phyloP scores from a whole-genome alignment of 805 yeast species.

The Candida silvatica region DNA sequence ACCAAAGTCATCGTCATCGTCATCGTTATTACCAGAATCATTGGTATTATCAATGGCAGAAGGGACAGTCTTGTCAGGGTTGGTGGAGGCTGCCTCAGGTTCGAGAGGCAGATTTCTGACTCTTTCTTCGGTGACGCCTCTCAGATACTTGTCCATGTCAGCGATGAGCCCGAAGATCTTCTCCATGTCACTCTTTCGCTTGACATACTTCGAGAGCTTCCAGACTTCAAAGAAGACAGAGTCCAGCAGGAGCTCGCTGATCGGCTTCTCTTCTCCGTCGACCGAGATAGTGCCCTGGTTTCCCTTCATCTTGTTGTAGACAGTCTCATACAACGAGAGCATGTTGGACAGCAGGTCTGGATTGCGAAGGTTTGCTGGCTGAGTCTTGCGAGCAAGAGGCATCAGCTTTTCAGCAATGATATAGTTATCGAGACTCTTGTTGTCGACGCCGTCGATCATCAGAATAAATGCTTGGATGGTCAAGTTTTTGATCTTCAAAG shows the following conservation, averaged over 20 bases:
- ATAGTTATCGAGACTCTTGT: conserved; percentile 59
- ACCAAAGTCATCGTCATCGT: not conserved
- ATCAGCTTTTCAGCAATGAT: conserved; percentile 69
- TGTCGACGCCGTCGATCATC: conserved; percentile 33
- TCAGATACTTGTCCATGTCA: conserved; percentile 9
- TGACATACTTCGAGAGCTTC: conserved; percentile 21
- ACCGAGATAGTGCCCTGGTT: conserved; percentile 15
- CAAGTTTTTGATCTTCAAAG: conserved; percentile 66
- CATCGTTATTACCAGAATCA: no score
- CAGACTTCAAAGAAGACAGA: conserved; percentile 26
- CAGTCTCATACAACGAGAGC: conserved; percentile 20
- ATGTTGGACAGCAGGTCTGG: conserved; percentile 21
- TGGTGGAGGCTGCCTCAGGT: no score
- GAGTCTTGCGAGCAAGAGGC: conserved; percentile 51
- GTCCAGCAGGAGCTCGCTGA: conserved; percentile 22
- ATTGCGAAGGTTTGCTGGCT: conserved; percentile 23
- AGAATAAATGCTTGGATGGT: conserved; percentile 53
- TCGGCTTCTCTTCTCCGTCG: conserved; percentile 16
- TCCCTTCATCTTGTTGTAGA: conserved; percentile 19
- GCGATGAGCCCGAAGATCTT: conserved; percentile 9
- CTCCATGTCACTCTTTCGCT: conserved; percentile 15
- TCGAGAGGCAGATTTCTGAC: not conserved
- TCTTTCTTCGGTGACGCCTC: not conserved
- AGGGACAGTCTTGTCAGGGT: no score
- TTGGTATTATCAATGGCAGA: no score